These are phyloP conservation scores for Fusarium fracticaudum DNA, from an alignment of 2,329 filamentous ascomycete genomes.

Conservation along the genomic window DNA sequence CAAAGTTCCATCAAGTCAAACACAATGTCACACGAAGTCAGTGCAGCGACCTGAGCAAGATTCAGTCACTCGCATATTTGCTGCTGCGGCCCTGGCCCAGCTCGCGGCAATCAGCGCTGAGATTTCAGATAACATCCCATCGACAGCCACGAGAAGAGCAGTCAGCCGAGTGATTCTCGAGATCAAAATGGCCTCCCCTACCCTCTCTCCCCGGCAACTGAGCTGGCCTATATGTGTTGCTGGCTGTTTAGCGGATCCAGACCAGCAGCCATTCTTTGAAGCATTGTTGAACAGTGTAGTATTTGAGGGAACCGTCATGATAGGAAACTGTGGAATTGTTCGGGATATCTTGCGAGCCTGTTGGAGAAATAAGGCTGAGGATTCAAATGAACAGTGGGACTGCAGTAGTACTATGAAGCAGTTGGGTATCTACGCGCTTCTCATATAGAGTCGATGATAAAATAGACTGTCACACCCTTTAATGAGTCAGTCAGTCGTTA, in stretches of 20 bases:
- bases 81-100: not conserved
- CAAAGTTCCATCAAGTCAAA: not conserved
- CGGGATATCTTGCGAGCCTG: not conserved
- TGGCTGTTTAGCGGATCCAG: not conserved
- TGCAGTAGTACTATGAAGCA: not conserved
- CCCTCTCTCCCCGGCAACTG: not conserved
- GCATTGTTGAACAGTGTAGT: fast-evolving
- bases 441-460: not conserved
- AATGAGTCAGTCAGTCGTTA: too few relatives aligned
- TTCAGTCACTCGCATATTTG: not conserved
- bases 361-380: not conserved
- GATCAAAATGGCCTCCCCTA: not conserved
- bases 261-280: not conserved
- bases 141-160: not conserved
- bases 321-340: not conserved
- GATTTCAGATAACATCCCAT: fast-evolving
- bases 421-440: not conserved
- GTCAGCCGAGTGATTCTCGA: not conserved
- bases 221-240: not conserved
- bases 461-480: too few relatives aligned
- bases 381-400: not conserved
- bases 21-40: fast-evolving
- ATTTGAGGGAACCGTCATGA: not conserved
- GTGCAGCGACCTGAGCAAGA: not conserved
- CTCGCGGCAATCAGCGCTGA: not conserved